These are phyloP conservation scores for Lipomyces oligophaga DNA, from an alignment of 805 yeast genomes.

Conservation along the genomic window DNA sequence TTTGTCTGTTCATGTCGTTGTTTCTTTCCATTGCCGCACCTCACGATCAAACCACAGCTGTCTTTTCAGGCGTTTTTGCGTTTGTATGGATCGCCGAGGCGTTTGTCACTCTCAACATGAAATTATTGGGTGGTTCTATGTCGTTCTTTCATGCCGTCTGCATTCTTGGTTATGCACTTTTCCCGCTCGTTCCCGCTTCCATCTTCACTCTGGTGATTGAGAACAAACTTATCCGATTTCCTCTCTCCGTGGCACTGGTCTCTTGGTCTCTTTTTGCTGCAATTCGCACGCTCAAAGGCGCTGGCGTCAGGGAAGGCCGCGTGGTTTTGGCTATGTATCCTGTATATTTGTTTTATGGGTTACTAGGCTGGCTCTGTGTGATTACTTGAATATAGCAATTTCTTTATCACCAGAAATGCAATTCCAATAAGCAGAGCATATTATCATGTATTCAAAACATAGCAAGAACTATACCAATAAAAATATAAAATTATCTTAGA, in stretches of 20 bases:
- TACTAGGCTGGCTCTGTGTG: slow-evolving; percentile 63
- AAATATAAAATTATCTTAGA: too few species aligned
- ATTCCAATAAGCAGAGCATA: not conserved
- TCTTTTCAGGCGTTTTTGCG: slow-evolving; percentile 62
- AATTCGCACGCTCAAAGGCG: slow-evolving; percentile 52
- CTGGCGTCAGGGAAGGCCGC: slow-evolving; percentile 63
- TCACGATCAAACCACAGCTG: slow-evolving; percentile 46
- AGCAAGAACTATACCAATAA: not conserved
- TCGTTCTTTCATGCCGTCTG: slow-evolving; percentile 66
- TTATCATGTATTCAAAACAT: not conserved
- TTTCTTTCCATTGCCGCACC: slow-evolving; percentile 46
- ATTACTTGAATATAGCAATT: slow-evolving; percentile 43
- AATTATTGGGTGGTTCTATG: slow-evolving; percentile 56
- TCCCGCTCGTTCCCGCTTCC: slow-evolving; percentile 59
- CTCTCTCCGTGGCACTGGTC: slow-evolving; percentile 46
- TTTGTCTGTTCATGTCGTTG: slow-evolving; percentile 54
- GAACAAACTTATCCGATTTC: slow-evolving; percentile 49
- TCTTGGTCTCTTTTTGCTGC: slow-evolving; percentile 67
- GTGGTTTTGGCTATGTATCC: slow-evolving; percentile 63
- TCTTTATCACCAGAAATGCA: not conserved
- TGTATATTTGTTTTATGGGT: slow-evolving; percentile 57
- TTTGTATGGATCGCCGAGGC: slow-evolving; percentile 61
- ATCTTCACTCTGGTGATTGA: slow-evolving; percentile 47
- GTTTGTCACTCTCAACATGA: slow-evolving; percentile 60
- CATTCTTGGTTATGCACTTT: slow-evolving; percentile 65